phyloP scores from a whole-genome alignment of 176 grass and related monocot genomes.

The Avena atlantica region DNA sequence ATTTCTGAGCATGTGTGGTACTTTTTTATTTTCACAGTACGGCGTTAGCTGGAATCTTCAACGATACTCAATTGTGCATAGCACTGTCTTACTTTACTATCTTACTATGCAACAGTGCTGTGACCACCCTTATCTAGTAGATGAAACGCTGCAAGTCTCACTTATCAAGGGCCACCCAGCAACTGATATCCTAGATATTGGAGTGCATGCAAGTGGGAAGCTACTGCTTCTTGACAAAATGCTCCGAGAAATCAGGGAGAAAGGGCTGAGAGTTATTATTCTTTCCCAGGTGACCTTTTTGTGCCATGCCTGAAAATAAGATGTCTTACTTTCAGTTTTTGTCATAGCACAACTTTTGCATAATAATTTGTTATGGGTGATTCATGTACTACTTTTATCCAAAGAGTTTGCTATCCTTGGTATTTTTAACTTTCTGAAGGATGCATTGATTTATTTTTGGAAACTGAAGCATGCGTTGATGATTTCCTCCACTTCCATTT shows the following conservation, averaged over 20 bases:
- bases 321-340: constrained; percentile 19
- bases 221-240: constrained; percentile 89
- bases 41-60: constrained; percentile 34
- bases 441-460: constrained; percentile 12
- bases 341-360: constrained; percentile 10
- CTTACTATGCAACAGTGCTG: constrained; percentile 76
- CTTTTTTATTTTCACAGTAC: constrained; percentile 41
- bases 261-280: constrained; percentile 72
- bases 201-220: constrained; percentile 85
- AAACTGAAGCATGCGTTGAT: neutral
- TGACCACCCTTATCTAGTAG: constrained; percentile 95
- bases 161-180: constrained; percentile 63
- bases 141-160: constrained; percentile 66
- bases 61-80: constrained; percentile 22
- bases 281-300: constrained; percentile 71
- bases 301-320: constrained; percentile 30
- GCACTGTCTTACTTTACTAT: constrained; percentile 34
- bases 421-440: neutral
- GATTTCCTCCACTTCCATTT: neutral
- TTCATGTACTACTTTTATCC: constrained; percentile 5
- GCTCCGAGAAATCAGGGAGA: constrained; percentile 56
- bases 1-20: constrained; percentile 32
- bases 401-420: neutral
- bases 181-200: constrained; percentile 79
- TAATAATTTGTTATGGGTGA: neutral